Base-by-base conservation (phyloP, 2,329 filamentous ascomycete genomes). In the Coniochaeta ligniaria region DNA sequence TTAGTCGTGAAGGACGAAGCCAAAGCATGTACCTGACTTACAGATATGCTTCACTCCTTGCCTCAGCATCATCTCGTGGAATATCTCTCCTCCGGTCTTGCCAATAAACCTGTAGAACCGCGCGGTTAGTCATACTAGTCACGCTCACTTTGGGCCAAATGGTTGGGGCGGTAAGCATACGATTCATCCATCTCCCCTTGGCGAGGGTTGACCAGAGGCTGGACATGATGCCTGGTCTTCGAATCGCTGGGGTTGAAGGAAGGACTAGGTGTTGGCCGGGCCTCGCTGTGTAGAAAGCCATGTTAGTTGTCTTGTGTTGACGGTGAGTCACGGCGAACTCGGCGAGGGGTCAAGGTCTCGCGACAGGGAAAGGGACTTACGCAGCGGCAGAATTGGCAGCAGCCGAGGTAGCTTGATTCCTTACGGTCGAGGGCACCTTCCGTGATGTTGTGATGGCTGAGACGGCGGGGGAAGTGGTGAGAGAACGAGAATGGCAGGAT, bases 21-120 rank as follows among this genome's bases (percentile, higher is more conserved):
- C n/a, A 55, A 38, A 16, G 26, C 22, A 28, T 26, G 26, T 28
- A 20, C 1, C 4, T 8, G 64, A 88, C 91, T 72, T 82, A 96
- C 92, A 98, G 71, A 98, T 85, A 75, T 97, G 92, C 80, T 97
- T 95, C 60, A 99, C 94, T 68, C 82, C 85, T 69, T 94, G 90
- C 71, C 94, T 84, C 63, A 96, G 83, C 93, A 99, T 97, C 94
- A 98, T 98, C 78, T 98, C 94, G 76, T 98, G 93, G 77, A 98
- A 96, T 69, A 98, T 97, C 76, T 97, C 89, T 72, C 95, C 95
- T 72, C 95, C 94, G 57, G 87, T 96, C 83, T 93, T 94, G 65
- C 94, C 94, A 71, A 98, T 92, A 75, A 98, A 96, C 63, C 88
- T 91, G 66, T 60, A 61, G 59, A 64, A 26, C 62, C 38, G 38